These are phyloP conservation scores for Cucurbita pepo DNA, from an alignment of 306 rosid genomes.

Conservation along the genomic window DNA sequence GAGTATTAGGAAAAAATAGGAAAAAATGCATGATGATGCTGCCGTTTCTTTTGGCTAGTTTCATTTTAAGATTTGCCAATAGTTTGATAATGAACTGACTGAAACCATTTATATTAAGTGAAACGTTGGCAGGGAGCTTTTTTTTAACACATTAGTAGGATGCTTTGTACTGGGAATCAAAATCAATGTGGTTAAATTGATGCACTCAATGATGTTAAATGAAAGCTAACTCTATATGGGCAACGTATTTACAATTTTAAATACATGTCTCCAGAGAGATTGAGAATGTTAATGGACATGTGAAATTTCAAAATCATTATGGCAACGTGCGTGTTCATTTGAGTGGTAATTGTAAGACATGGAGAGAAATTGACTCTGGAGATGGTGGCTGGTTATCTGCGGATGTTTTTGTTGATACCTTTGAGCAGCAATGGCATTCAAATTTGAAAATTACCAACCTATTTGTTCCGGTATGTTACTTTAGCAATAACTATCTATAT, in stretches of 20 bases:
- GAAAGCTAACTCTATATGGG: background rate
- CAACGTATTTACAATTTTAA: background rate
- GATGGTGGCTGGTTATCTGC: constrained; percentile 94
- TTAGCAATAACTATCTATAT: background rate
- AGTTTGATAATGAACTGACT: background rate
- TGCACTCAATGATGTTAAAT: background rate
- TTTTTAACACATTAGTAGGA: background rate
- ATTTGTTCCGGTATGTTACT: constrained; percentile 72
- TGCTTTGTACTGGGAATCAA: background rate
- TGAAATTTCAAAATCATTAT: constrained; percentile 64
- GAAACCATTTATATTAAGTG: background rate
- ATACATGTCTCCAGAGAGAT: constrained; percentile 42
- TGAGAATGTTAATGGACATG: constrained; percentile 69
- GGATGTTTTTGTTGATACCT: constrained; percentile 61
- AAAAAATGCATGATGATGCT: background rate
- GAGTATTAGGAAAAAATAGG: background rate
- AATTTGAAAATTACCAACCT: constrained; percentile 60
- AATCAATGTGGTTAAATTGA: background rate
- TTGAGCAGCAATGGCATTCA: constrained; percentile 82
- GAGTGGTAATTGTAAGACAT: constrained; percentile 74
- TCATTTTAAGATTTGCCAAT: background rate
- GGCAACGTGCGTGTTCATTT: constrained; percentile 50
- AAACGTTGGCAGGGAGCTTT: background rate
- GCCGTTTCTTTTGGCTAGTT: background rate
- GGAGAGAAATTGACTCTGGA: constrained; percentile 53